phyloP scores from a whole-genome alignment of 2,329 filamentous ascomycete genomes.

The Alternaria sp. region DNA sequence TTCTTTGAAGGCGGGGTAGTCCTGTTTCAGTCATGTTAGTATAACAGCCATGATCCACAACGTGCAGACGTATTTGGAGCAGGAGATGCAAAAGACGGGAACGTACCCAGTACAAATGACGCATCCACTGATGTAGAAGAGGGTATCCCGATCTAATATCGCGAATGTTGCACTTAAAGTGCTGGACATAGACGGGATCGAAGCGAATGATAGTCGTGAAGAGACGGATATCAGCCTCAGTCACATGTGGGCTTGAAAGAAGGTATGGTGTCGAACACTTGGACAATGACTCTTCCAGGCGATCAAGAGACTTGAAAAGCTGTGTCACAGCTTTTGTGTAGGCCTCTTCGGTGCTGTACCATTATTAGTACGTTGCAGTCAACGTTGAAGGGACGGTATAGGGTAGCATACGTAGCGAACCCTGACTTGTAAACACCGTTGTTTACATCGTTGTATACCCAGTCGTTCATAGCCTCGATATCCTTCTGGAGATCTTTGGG shows the following conservation, averaged over 20 bases:
- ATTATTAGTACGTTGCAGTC: not conserved
- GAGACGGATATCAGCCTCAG: slow-evolving; percentile 62
- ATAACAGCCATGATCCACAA: not conserved
- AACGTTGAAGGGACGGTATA: not conserved
- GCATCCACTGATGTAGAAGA: slow-evolving; percentile 80
- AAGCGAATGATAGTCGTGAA: slow-evolving; percentile 71
- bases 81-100: not conserved
- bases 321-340: slow-evolving; percentile 57
- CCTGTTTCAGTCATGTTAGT: slow-evolving; percentile 39
- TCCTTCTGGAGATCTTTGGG: slow-evolving; percentile 55
- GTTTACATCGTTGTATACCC: slow-evolving; percentile 63
- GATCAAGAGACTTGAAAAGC: slow-evolving; percentile 60
- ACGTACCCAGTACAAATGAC: slow-evolving; percentile 78
- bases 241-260: slow-evolving; percentile 55
- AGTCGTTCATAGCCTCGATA: slow-evolving; percentile 61
- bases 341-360: slow-evolving; percentile 56
- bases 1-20: slow-evolving; percentile 75
- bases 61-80: not conserved
- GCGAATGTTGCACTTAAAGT: slow-evolving; percentile 82
- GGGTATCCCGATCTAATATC: slow-evolving; percentile 89
- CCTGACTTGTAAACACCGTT: slow-evolving; percentile 63
- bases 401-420: slow-evolving; percentile 57
- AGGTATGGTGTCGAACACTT: slow-evolving; percentile 57
- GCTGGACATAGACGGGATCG: slow-evolving; percentile 63
- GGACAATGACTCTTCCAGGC: slow-evolving; percentile 55